Evolutionary conservation across 768 basidiomycete species (phyloP).

Genomic region (Tubosaeta sp.): DNA sequence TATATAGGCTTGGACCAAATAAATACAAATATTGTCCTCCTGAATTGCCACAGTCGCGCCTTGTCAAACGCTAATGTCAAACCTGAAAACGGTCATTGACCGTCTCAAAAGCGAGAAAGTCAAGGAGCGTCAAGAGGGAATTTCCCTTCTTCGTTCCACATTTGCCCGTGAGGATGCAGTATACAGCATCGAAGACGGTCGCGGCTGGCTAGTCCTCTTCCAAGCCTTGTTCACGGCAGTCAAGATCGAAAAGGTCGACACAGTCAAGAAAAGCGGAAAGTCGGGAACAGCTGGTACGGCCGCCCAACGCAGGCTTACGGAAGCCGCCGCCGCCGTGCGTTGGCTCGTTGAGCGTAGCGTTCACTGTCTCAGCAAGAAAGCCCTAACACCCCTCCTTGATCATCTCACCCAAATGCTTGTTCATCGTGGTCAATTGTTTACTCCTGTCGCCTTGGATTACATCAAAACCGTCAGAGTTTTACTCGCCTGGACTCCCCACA

Average conservation of each 20-base stretch:
- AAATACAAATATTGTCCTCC: constrained; percentile 22
- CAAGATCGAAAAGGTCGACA: constrained; percentile 52
- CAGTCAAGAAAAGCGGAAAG: constrained; percentile 38
- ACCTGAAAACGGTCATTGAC: constrained; percentile 45
- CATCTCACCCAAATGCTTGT: constrained; percentile 64
- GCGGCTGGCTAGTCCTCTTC: constrained; percentile 63
- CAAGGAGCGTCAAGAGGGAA: constrained; percentile 66
- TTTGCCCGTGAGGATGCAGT: constrained; percentile 50
- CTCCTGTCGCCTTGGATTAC: constrained; percentile 73
- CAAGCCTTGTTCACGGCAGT: constrained; percentile 70
- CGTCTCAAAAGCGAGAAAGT: constrained; percentile 59
- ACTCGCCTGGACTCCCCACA: constrained; percentile 64
- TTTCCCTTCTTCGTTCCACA: constrained; percentile 44
- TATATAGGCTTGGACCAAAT: constrained; percentile 30
- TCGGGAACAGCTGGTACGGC: constrained; percentile 40
- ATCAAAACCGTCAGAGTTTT: constrained; percentile 70
- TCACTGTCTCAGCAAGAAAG: constrained; percentile 49
- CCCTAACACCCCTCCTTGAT: constrained; percentile 52
- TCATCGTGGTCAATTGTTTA: constrained; percentile 48
- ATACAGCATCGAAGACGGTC: constrained; percentile 32
- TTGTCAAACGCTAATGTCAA: constrained; percentile 30
- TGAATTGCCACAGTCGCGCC: constrained; percentile 17
- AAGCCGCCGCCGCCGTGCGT: constrained; percentile 64
- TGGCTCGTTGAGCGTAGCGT: constrained; percentile 68
- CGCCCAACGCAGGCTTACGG: constrained; percentile 56